Conservation (phyloP, 83 land plant species). For the Isoetes engelmannii region DNA sequence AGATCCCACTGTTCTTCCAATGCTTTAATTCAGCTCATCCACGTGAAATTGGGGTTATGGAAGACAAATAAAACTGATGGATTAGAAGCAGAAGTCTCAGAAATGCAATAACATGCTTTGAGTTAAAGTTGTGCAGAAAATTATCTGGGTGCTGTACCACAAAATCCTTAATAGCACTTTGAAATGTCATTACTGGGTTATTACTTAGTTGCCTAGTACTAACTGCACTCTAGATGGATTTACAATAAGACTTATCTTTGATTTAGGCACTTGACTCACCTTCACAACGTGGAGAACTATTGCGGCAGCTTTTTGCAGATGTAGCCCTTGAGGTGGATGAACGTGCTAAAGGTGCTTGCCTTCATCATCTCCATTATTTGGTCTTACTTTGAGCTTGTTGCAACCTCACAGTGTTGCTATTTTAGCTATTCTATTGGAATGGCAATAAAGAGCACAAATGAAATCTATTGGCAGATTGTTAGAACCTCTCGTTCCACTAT, state of each 20-base stretch:
- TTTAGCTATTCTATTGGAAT: too few species aligned
- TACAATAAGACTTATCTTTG: not conserved
- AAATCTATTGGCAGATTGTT: too few species aligned
- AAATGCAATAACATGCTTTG: not conserved
- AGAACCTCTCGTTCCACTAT: too few species aligned
- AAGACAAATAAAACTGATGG: not conserved
- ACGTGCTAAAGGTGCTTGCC: constrained; percentile 60
- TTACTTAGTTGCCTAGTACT: not conserved
- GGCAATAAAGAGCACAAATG: too few species aligned
- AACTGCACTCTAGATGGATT: not conserved
- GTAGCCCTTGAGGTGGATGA: constrained; percentile 86
- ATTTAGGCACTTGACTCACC: constrained; percentile 70
- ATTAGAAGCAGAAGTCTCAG: not conserved
- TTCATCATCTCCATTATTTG: not conserved
- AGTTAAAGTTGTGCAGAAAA: not conserved
- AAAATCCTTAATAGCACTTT: not conserved
- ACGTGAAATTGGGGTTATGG: constrained; percentile 3
- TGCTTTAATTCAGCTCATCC: not conserved
- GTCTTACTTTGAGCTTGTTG: constrained; percentile 9
- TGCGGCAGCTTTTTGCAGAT: constrained; percentile 85
- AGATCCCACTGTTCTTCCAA: not conserved
- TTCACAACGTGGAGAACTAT: constrained; percentile 49
- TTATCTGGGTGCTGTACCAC: not conserved
- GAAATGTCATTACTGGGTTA: not conserved
- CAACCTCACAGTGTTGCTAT: not conserved